Percentiles rank a stretch among this genome's conserved stretches.
phyloP scores from a whole-genome alignment of 202 grass and related monocot species.

The Dendrocalamus latiflorus region DNA sequence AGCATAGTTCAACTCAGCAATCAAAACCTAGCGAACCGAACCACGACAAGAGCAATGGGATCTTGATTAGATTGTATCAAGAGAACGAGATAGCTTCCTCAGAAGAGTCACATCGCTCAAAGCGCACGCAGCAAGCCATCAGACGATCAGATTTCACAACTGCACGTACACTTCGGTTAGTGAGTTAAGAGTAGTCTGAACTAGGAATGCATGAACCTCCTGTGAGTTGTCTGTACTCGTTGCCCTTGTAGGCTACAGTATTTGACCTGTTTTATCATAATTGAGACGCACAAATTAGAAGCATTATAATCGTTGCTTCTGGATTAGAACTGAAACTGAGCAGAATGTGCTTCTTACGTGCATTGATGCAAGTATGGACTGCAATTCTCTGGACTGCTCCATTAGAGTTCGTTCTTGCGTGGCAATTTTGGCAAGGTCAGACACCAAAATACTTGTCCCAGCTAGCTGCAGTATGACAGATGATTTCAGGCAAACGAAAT shows the following conservation, averaged over 20 bases:
- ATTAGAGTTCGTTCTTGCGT: slow-evolving; percentile 46
- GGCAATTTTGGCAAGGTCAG: slow-evolving; percentile 55
- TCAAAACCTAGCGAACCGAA: slow-evolving; percentile 15
- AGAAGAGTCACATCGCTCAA: neutral
- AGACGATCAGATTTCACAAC: slow-evolving; percentile 35
- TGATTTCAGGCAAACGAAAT: too few species aligned
- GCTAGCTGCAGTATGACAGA: too few species aligned
- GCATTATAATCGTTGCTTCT: neutral
- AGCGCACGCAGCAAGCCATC: slow-evolving; percentile 26
- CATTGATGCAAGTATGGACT: slow-evolving; percentile 54
- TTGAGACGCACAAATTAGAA: neutral
- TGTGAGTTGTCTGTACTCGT: too few species aligned
- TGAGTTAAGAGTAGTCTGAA: slow-evolving; percentile 36
- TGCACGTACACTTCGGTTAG: slow-evolving; percentile 42
- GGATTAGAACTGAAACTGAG: neutral
- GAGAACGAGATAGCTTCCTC: neutral
- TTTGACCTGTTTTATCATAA: slow-evolving; percentile 46
- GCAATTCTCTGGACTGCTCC: slow-evolving; percentile 64
- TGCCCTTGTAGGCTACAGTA: slow-evolving; percentile 58
- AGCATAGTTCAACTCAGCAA: neutral
- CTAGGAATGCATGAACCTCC: slow-evolving; percentile 30
- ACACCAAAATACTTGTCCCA: slow-evolving; percentile 54
- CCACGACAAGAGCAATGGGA: neutral
- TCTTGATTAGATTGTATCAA: neutral
- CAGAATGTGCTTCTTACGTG: slow-evolving; percentile 47